A percentile compares a stretch with the other conserved stretches of the same genome.
phyloP scores from a whole-genome alignment of 306 rosid genomes.

The Cucumis hystrix region DNA sequence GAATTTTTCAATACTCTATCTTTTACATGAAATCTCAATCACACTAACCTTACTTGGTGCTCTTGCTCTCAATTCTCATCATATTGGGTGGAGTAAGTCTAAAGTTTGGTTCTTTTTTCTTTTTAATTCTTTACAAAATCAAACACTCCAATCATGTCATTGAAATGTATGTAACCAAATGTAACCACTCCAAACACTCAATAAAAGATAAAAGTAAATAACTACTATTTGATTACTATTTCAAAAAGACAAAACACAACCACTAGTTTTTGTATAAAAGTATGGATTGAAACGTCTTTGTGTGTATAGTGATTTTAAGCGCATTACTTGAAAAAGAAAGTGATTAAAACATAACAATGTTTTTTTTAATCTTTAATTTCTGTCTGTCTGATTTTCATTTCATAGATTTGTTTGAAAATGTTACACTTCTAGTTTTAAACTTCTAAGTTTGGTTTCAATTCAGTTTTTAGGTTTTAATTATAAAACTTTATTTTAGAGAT shows the following conservation, averaged over 20 bases:
- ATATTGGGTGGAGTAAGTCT: slow-evolving; percentile 3
- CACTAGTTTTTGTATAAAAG: background rate
- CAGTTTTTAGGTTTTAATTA: no score
- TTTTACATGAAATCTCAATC: background rate
- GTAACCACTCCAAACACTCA: background rate
- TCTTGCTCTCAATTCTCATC: background rate
- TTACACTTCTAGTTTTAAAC: no score
- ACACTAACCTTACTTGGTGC: background rate
- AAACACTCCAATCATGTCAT: background rate
- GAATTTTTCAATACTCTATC: slow-evolving; percentile 2
- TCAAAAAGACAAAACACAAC: background rate
- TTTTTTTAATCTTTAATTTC: no score
- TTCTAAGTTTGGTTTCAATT: no score
- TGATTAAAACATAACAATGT: no score
- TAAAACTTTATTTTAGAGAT: no score
- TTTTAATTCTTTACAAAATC: background rate
- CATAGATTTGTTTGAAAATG: no score
- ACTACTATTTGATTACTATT: background rate
- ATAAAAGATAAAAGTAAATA: background rate
- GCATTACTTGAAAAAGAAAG: background rate
- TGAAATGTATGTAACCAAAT: background rate
- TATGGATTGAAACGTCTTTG: background rate
- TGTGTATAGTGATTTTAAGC: background rate
- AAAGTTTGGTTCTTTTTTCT: background rate
- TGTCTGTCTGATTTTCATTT: no score